Conservation (phyloP, 1,284 basidiomycete species). For the Melampsora americana region DNA sequence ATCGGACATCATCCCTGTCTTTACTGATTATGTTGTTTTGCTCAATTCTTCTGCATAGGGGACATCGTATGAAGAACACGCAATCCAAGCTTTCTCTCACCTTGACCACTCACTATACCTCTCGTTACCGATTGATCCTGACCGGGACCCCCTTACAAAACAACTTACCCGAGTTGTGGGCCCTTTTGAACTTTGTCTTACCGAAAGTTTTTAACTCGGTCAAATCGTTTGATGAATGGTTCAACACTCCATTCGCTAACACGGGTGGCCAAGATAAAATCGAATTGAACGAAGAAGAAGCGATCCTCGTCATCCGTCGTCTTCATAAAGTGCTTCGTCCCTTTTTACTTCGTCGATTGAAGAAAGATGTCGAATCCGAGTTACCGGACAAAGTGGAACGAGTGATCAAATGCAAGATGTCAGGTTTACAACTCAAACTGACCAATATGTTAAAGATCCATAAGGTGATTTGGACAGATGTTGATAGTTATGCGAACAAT, state of each 20-base stretch:
- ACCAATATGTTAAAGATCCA: constrained; percentile 98
- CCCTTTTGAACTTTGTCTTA: constrained; percentile 94
- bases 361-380: constrained; percentile 98
- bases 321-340: constrained; percentile 97
- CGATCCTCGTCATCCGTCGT: constrained; percentile 92
- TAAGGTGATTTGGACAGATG: constrained; percentile 58
- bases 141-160: constrained; percentile 94
- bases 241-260: constrained; percentile 99
- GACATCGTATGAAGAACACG: constrained; percentile 99
- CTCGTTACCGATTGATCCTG: constrained; percentile 88
- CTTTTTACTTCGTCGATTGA: constrained; percentile 90
- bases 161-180: constrained; percentile 97
- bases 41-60: constrained; percentile 56
- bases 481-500: constrained; percentile 32
- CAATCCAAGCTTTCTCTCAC: constrained; percentile 92
- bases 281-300: constrained; percentile 99
- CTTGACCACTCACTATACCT: constrained; percentile 86
- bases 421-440: constrained; percentile 84
- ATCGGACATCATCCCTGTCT: too few species aligned
- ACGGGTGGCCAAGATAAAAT: constrained; percentile 95
- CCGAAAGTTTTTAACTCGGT: constrained; percentile 99
- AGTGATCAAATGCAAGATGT: constrained; percentile 98
- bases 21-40: neutral
- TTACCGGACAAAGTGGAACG: constrained; percentile 99
- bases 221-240: constrained; percentile 99